Conservation (phyloP, 192 early-diverging fungal genomes). For the Chytriomyces sp. region DNA sequence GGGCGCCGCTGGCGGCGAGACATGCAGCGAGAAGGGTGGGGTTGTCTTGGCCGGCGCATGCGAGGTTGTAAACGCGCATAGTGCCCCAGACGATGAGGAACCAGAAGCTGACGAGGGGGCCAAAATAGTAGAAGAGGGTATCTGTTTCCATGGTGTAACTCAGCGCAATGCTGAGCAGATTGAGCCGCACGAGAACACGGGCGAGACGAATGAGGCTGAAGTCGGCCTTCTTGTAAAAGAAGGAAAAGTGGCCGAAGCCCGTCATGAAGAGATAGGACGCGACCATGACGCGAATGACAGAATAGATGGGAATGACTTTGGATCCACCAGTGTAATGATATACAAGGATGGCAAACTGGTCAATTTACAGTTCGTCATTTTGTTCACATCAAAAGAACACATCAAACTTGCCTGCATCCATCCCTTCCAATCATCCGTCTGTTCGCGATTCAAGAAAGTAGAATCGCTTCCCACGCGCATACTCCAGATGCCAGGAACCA, state of each 20-base stretch:
- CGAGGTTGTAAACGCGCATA: slow-evolving; percentile 52
- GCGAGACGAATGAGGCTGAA: slow-evolving; percentile 67
- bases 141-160: slow-evolving; percentile 69
- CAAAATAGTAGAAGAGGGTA: slow-evolving; percentile 80
- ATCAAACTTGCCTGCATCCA: slow-evolving; percentile 82
- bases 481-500: slow-evolving; percentile 51
- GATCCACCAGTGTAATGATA: slow-evolving; percentile 77
- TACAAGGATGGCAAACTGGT: slow-evolving; percentile 34
- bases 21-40: slow-evolving; percentile 55
- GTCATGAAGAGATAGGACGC: slow-evolving; percentile 83
- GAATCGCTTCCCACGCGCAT: slow-evolving; percentile 47
- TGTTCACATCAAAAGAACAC: slow-evolving; percentile 39
- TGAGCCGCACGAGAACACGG: slow-evolving; percentile 65
- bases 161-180: slow-evolving; percentile 66
- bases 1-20: slow-evolving; percentile 43
- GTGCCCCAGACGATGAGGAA: slow-evolving; percentile 68
- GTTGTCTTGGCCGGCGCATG: slow-evolving; percentile 50
- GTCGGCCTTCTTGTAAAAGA: slow-evolving; percentile 70
- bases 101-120: slow-evolving; percentile 74
- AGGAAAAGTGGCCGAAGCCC: slow-evolving; percentile 78
- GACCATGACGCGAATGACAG: slow-evolving; percentile 71
- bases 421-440: slow-evolving; percentile 87
- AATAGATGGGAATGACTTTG: slow-evolving; percentile 64
- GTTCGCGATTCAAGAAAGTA: slow-evolving; percentile 72
- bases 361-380: not conserved